Conservation (phyloP, 306 rosid genomes). For the Cyclanthera cordifolia region DNA sequence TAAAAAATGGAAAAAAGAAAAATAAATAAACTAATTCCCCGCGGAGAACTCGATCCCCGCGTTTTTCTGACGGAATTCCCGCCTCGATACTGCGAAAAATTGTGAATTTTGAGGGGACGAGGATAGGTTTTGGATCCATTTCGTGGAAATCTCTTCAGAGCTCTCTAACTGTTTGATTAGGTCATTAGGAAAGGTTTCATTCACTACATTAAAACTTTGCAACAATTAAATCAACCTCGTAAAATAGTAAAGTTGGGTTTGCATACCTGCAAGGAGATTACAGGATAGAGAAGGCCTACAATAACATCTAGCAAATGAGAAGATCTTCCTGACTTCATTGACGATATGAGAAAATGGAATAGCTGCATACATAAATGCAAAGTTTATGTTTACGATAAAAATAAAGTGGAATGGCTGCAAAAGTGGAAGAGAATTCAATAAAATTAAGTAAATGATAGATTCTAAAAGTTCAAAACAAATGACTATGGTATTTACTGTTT, state of each 20-base stretch:
- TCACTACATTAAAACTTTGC: neutral
- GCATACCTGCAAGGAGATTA: conserved; percentile 84
- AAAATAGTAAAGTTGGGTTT: conserved; percentile 10
- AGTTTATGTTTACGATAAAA: no score
- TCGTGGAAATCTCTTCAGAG: no score
- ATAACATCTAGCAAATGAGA: conserved; percentile 72
- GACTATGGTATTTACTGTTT: conserved; percentile 53
- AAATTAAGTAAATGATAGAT: conserved; percentile 18
- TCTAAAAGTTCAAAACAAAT: conserved; percentile 9
- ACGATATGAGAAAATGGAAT: conserved; percentile 62
- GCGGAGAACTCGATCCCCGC: no score
- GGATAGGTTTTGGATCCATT: no score
- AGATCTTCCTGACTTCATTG: conserved; percentile 87
- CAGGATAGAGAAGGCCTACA: conserved; percentile 86
- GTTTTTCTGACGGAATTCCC: no score
- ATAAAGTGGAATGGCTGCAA: conserved; percentile 42
- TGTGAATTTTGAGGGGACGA: no score
- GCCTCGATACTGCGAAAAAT: no score
- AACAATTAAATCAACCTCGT: neutral
- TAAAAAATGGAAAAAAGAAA: no score
- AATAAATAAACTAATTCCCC: no score
- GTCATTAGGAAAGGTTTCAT: neutral
- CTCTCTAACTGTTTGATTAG: neutral
- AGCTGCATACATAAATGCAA: no score
- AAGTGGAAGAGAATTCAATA: conserved; percentile 18